Percentiles rank a stretch among this genome's conserved stretches.
Evolutionary conservation across 75 land plant genomes (phyloP).

Genomic region (Chamaecyparis obtusa): DNA sequence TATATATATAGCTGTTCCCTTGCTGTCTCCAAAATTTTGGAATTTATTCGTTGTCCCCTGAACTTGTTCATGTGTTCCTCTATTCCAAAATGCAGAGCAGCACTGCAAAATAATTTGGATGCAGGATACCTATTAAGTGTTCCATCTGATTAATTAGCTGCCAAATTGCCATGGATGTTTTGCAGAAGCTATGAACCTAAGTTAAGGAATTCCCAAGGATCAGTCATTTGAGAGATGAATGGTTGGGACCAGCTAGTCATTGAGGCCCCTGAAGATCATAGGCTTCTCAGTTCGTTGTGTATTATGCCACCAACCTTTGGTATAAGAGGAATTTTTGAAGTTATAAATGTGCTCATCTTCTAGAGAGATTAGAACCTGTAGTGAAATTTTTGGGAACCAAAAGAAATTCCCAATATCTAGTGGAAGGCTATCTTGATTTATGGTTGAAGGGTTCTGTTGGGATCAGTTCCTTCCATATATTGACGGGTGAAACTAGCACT

Average conservation of each 20-base stretch:
- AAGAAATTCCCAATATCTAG: no score
- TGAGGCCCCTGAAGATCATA: not conserved
- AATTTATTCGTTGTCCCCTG: no score
- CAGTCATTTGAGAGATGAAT: not conserved
- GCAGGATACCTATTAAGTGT: not conserved
- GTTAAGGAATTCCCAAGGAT: not conserved
- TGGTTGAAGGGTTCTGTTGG: not conserved
- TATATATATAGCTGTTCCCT: no score
- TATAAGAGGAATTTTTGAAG: not conserved
- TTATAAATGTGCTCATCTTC: not conserved
- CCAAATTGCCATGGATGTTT: no score
- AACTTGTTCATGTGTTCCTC: no score
- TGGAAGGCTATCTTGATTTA: no score
- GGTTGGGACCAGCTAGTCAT: not conserved
- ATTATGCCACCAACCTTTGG: not conserved
- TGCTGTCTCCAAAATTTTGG: no score
- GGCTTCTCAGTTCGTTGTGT: not conserved
- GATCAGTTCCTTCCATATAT: no score
- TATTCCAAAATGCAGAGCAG: no score
- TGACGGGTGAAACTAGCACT: no score
- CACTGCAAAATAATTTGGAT: not conserved
- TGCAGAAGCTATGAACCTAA: not conserved
- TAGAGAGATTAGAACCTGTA: not conserved
- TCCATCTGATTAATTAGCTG: not conserved
- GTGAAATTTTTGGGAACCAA: not conserved